Evolutionary conservation across 192 early-diverging fungal genomes (phyloP), one percentile per base, ranked within the genome.

Genomic region (Spinellus fusiger): DNA sequence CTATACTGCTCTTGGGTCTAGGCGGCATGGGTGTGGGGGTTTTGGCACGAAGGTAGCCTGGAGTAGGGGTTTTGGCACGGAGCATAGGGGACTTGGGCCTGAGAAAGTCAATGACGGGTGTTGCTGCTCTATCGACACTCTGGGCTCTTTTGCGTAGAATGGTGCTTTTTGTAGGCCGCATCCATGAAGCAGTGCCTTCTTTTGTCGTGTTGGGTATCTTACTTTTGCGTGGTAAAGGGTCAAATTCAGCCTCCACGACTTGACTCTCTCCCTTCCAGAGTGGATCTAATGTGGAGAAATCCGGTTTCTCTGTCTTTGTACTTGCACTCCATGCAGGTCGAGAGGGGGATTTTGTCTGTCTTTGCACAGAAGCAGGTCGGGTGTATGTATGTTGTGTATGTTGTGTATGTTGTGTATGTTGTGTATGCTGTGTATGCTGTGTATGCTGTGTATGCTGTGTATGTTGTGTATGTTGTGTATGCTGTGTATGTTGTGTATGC

Each of bases 81-180:
- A 56, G 48, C 10, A 52, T 64, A 9, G 33, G 49, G 38, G 65
- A 31, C 33, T 37, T 61, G 5, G 50, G 56, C 22, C 26, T 26
- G 31, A 49, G 31, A 61, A n/a, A n/a, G n/a, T 51, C 59, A 18
- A 35, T 61, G 31, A 12, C 31, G 31, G 22, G 25, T 51, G 49
- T 25, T 1, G 20, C 22, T 26, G 56, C 22, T 8, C 18, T 28
- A 23, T 48, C 40, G 12, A 46, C 6, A 20, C 62, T 64, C 13
- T 37, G 46, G 4, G 54, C 55, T 18, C 49, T 50, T 46, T 44
- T 35, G n/a, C 59, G 61, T 25, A 63, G 33, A 13, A 65, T 61
- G 4, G 59, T 62, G 26, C 64, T 71, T 25, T 71, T 71, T 33
- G 70, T 71, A 0, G 70, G 70, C 18, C 66, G 61, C 47, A 71